phyloP scores from a whole-genome alignment of 768 basidiomycete species.

The Lactarius psammicola region DNA sequence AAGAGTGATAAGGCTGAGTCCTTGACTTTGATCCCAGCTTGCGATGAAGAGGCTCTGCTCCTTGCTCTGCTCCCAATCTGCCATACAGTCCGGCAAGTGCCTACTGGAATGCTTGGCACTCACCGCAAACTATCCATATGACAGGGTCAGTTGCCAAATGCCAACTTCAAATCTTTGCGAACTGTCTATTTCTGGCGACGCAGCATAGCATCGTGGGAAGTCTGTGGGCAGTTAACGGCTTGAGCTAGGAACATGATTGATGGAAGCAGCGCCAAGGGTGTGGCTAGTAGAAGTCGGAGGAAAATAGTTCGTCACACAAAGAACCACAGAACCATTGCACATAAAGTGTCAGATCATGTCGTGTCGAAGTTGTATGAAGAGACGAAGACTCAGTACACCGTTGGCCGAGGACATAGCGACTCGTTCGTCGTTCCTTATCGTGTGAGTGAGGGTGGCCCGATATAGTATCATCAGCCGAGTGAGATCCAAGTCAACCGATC shows the following conservation, averaged over 20 bases:
- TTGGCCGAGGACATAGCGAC: background rate
- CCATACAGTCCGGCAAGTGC: background rate
- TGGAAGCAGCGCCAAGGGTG: background rate
- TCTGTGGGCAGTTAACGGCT: background rate
- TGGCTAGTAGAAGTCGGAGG: background rate
- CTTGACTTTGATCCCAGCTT: background rate
- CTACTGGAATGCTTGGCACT: background rate
- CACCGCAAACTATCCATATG: background rate
- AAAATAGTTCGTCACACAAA: background rate
- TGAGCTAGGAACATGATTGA: background rate
- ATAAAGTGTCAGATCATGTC: background rate
- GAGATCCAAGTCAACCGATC: conserved; percentile 1
- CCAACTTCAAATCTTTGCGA: background rate
- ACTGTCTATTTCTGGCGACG: background rate
- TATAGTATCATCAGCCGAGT: background rate
- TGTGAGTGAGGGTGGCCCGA: too few relatives aligned
- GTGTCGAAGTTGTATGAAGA: background rate
- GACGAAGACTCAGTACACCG: background rate
- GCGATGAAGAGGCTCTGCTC: background rate
- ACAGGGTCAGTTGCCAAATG: background rate
- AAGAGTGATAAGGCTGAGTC: background rate
- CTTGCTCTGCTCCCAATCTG: background rate
- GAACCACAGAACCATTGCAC: background rate
- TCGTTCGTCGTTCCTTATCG: background rate
- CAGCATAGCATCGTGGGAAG: background rate